Evolutionary conservation across 2,329 filamentous ascomycete genomes (phyloP).

Genomic region (Ascochyta lentis): DNA sequence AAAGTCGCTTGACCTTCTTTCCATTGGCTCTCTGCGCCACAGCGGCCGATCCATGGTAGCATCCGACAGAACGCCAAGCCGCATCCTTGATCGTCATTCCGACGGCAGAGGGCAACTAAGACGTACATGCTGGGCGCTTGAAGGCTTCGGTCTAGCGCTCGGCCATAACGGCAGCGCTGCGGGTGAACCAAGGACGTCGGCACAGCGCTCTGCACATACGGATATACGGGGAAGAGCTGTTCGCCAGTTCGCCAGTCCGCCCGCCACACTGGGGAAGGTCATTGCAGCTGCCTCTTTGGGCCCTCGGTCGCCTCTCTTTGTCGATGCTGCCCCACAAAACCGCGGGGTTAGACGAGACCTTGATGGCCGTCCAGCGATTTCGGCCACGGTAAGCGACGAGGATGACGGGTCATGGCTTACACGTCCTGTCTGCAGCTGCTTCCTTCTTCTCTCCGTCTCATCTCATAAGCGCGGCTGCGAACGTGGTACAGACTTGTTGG

Average conservation of each 20-base stretch:
- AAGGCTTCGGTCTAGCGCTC: too few species aligned
- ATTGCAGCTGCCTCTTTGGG: slow-evolving; percentile 26
- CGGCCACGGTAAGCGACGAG: slow-evolving; percentile 21
- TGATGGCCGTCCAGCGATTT: slow-evolving; percentile 23
- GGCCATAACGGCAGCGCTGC: too few species aligned
- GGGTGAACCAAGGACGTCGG: background rate
- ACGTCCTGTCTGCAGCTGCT: background rate
- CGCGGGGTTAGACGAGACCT: slow-evolving; percentile 31
- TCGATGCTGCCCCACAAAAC: slow-evolving; percentile 17
- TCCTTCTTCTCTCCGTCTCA: slow-evolving; percentile 10
- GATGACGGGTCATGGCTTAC: slow-evolving; percentile 7
- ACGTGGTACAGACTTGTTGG: slow-evolving; percentile 13
- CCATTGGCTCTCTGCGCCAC: slow-evolving; percentile 28
- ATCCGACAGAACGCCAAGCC: slow-evolving; percentile 15
- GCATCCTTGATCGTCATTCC: slow-evolving; percentile 14
- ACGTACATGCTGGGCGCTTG: background rate
- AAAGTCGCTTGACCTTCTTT: slow-evolving; percentile 13
- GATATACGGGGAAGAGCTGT: background rate
- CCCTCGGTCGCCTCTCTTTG: slow-evolving; percentile 3
- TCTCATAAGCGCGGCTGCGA: slow-evolving; percentile 10
- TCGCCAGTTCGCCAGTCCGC: background rate
- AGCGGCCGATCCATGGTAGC: slow-evolving; percentile 25
- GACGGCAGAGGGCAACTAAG: background rate
- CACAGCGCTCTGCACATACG: slow-evolving; percentile 1
- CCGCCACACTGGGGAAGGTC: slow-evolving; percentile 18